A percentile compares a stretch with the other conserved stretches of the same genome.
Evolutionary conservation across 495 filamentous ascomycete species (phyloP).

Genomic region (Parachaetomium inaequale): DNA sequence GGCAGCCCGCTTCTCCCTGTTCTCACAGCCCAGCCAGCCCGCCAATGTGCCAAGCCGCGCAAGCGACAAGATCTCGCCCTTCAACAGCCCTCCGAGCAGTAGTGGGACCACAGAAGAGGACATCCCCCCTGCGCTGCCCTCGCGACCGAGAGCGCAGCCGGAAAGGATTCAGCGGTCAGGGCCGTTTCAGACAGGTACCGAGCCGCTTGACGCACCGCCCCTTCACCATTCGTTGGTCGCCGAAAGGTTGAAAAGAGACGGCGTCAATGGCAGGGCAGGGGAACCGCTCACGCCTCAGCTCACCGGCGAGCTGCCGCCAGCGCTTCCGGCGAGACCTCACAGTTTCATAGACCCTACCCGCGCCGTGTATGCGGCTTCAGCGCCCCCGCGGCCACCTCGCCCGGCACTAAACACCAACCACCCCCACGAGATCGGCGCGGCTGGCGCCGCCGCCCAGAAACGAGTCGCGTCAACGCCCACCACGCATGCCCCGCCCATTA

Average conservation of each 20-base stretch:
- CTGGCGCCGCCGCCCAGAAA: slow-evolving; percentile 39
- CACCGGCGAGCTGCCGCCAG: slow-evolving; percentile 53
- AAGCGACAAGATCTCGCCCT: slow-evolving; percentile 64
- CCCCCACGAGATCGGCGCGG: slow-evolving; percentile 28
- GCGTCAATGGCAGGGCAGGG: slow-evolving; percentile 35
- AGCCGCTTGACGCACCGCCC: slow-evolving; percentile 51
- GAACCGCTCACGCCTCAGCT: slow-evolving; percentile 31
- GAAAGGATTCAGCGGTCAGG: slow-evolving; percentile 26
- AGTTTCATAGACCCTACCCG: slow-evolving; percentile 33
- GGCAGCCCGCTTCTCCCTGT: slow-evolving; percentile 35
- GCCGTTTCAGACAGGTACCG: slow-evolving; percentile 35
- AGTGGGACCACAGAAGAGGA: slow-evolving; percentile 56
- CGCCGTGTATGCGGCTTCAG: slow-evolving; percentile 25
- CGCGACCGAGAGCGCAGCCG: slow-evolving; percentile 35
- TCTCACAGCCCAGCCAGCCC: slow-evolving; percentile 27
- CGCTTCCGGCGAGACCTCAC: slow-evolving; percentile 55
- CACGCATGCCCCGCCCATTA: slow-evolving; percentile 37
- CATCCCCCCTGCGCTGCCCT: slow-evolving; percentile 40
- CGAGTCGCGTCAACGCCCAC: slow-evolving; percentile 49
- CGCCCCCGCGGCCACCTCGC: slow-evolving; percentile 47
- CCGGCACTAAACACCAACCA: slow-evolving; percentile 36
- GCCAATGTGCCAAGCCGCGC: slow-evolving; percentile 33
- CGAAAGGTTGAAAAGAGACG: slow-evolving; percentile 39
- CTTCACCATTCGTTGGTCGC: slow-evolving; percentile 45
- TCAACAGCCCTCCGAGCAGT: slow-evolving; percentile 83